Evolutionary conservation across 1,284 basidiomycete genomes (phyloP).

Genomic region (Ustilago cynodontis): DNA sequence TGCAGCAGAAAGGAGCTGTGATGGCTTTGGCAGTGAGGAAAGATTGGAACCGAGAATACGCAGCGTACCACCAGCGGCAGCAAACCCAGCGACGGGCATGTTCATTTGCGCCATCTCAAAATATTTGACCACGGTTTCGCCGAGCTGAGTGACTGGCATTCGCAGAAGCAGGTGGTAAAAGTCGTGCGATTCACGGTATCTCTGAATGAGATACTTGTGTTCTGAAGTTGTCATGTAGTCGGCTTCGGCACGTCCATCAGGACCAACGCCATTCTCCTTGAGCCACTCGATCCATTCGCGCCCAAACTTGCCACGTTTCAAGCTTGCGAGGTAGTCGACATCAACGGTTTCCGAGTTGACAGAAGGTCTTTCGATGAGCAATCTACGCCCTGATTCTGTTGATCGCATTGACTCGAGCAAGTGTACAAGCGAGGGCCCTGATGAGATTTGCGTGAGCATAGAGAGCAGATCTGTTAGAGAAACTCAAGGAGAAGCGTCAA

Average conservation of each 20-base stretch:
- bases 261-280: slow-evolving; percentile 87
- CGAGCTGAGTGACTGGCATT: slow-evolving; percentile 88
- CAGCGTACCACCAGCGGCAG: slow-evolving; percentile 78
- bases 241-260: slow-evolving; percentile 83
- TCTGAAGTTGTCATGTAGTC: slow-evolving; percentile 85
- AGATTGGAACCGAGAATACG: slow-evolving; percentile 52
- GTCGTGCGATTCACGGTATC: slow-evolving; percentile 96
- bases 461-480: slow-evolving; percentile 41
- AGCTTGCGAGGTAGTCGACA: slow-evolving; percentile 76
- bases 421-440: slow-evolving; percentile 78
- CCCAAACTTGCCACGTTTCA: slow-evolving; percentile 87
- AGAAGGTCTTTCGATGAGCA: slow-evolving; percentile 85
- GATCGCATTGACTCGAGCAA: slow-evolving; percentile 84
- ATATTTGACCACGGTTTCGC: slow-evolving; percentile 94
- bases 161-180: slow-evolving; percentile 91
- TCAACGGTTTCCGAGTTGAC: slow-evolving; percentile 84
- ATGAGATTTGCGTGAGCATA: slow-evolving; percentile 59
- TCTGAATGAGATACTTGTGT: slow-evolving; percentile 84
- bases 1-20: slow-evolving; percentile 27
- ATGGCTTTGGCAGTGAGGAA: slow-evolving; percentile 39
- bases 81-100: slow-evolving; percentile 87
- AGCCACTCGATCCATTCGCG: slow-evolving; percentile 91
- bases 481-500: not conserved
- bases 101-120: slow-evolving; percentile 94
- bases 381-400: slow-evolving; percentile 75